These are phyloP conservation scores for Sclerotinia trifoliorum DNA, from an alignment of 2,329 filamentous ascomycete genomes.

Conservation along the genomic window DNA sequence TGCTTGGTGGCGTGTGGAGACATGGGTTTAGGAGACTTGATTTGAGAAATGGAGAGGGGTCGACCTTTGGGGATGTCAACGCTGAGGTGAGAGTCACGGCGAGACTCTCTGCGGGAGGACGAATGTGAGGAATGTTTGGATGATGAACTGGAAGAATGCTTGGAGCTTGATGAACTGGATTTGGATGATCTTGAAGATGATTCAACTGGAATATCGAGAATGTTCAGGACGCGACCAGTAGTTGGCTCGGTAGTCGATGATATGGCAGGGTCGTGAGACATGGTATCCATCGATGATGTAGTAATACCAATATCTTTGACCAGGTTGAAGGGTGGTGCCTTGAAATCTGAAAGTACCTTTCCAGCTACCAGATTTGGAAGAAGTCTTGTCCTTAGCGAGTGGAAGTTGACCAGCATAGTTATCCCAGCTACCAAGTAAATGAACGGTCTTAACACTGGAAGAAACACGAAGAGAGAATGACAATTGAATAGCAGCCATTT, in stretches of 20 bases:
- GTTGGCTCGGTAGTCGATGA: slow-evolving; percentile 90
- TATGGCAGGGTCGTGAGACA: slow-evolving; percentile 88
- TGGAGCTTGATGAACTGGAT: slow-evolving; percentile 40
- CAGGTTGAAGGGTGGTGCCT: slow-evolving; percentile 78
- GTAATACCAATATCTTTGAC: slow-evolving; percentile 99
- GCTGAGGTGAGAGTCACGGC: slow-evolving; percentile 49
- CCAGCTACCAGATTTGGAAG: slow-evolving; percentile 87
- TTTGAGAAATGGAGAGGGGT: slow-evolving; percentile 82
- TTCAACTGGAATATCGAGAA: slow-evolving; percentile 78
- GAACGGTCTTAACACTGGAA: slow-evolving; percentile 93
- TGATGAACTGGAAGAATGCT: slow-evolving; percentile 44
- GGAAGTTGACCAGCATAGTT: slow-evolving; percentile 93
- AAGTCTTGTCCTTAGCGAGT: slow-evolving; percentile 80
- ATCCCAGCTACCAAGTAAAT: slow-evolving; percentile 97
- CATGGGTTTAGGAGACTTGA: slow-evolving; percentile 85
- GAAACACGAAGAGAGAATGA: slow-evolving; percentile 96
- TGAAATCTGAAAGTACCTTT: slow-evolving; percentile 97
- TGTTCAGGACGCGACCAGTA: slow-evolving; percentile 94
- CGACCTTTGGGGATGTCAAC: slow-evolving; percentile 83
- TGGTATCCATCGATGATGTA: slow-evolving; percentile 99
- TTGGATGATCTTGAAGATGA: slow-evolving; percentile 50
- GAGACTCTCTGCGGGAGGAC: slow-evolving; percentile 44
- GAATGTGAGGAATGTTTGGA: slow-evolving; percentile 44
- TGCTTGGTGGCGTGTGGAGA: slow-evolving; percentile 83
- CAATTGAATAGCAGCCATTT: slow-evolving; percentile 88